A percentile compares a stretch with the other conserved stretches of the same genome.
These are phyloP conservation scores for Fusarium sp. DNA, from an alignment of 2,329 filamentous ascomycete species.

Conservation along the genomic window DNA sequence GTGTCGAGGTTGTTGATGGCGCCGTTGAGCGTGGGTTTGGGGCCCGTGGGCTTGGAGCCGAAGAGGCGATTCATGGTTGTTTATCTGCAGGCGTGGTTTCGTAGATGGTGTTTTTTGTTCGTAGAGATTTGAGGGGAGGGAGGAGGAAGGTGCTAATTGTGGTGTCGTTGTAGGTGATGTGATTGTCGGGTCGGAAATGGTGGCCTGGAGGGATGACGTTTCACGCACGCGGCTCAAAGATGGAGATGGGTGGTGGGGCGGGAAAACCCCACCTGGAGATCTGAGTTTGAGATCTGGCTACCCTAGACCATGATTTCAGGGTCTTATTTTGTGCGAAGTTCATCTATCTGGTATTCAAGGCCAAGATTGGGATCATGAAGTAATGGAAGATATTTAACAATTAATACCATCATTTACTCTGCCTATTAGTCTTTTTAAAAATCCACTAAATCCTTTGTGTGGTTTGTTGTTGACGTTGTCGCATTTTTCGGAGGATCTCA, in stretches of 20 bases:
- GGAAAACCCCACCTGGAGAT: constrained; percentile 21
- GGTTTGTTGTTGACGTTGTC: neutral
- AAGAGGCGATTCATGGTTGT: constrained; percentile 92
- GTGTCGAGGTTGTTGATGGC: constrained; percentile 89
- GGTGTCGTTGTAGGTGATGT: constrained; percentile 3
- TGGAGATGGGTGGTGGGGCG: constrained; percentile 11
- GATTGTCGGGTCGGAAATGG: constrained; percentile 25
- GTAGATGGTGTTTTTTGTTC: neutral
- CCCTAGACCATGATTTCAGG: neutral
- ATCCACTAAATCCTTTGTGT: accelerated
- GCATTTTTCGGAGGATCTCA: neutral
- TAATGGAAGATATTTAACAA: too few species aligned
- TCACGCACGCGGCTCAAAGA: constrained; percentile 37
- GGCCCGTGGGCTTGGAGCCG: constrained; percentile 85
- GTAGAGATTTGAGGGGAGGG: neutral
- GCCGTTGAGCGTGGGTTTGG: constrained; percentile 87
- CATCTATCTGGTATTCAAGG: accelerated
- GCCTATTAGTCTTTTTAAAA: accelerated
- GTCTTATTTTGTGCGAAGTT: neutral
- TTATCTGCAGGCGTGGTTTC: accelerated
- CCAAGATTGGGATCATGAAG: accelerated
- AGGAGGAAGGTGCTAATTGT: neutral
- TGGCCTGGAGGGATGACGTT: constrained; percentile 47
- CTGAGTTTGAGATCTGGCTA: neutral
- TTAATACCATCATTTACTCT: accelerated